phyloP scores from a whole-genome alignment of 345 rosid species.

The Hibiscus syriacus region DNA sequence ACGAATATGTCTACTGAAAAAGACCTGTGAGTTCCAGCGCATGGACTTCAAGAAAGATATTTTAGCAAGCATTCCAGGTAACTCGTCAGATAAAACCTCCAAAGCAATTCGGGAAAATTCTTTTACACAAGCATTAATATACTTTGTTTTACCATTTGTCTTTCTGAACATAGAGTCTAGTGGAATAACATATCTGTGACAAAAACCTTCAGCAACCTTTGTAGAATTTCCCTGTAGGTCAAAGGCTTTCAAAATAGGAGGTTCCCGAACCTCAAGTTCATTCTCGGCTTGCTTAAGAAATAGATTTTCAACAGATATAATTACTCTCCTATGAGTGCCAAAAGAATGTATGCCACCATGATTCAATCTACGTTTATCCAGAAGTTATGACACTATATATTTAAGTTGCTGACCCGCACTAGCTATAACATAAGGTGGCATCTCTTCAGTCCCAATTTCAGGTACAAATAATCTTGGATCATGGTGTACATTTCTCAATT shows the following conservation, averaged over 20 bases:
- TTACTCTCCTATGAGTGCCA: slow-evolving; percentile 92
- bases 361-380: too few relatives aligned
- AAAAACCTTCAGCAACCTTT: too few relatives aligned
- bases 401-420: too few relatives aligned
- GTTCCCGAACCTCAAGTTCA: slow-evolving; percentile 87
- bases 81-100: slow-evolving; percentile 82
- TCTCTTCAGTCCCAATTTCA: too few relatives aligned
- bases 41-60: slow-evolving; percentile 87
- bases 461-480: too few relatives aligned
- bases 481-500: too few relatives aligned
- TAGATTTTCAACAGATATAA: slow-evolving; percentile 62
- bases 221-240: too few relatives aligned
- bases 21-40: slow-evolving; percentile 96
- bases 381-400: too few relatives aligned
- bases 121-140: slow-evolving; percentile 54
- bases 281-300: slow-evolving; percentile 60
- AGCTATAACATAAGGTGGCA: too few relatives aligned
- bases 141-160: slow-evolving; percentile 82
- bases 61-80: slow-evolving; percentile 64
- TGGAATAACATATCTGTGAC: too few relatives aligned
- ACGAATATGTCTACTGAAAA: slow-evolving; percentile 89
- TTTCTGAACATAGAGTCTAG: slow-evolving; percentile 53
- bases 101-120: slow-evolving; percentile 65
- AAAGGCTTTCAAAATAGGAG: slow-evolving; percentile 87
- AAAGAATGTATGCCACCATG: too few relatives aligned